Conservation (phyloP, 2,329 filamentous ascomycete genomes). For the Verticillium nonalfalfae region DNA sequence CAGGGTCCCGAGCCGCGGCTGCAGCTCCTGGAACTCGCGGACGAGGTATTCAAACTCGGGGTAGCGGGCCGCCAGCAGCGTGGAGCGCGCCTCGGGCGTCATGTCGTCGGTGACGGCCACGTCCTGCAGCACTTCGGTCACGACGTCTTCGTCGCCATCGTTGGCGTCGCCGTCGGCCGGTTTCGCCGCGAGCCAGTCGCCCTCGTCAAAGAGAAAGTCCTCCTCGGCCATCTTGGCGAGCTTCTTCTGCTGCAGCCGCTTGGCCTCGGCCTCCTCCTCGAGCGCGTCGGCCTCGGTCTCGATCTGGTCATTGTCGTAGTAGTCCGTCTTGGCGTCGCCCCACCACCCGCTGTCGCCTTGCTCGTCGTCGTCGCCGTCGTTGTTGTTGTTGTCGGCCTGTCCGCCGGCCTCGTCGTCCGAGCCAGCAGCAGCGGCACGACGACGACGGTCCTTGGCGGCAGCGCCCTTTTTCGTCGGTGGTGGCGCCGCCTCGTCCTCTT, state of each 20-base stretch:
- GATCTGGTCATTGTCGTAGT: slow-evolving; percentile 80
- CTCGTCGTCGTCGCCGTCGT: slow-evolving; percentile 48
- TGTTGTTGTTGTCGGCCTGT: slow-evolving; percentile 46
- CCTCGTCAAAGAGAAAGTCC: slow-evolving; percentile 89
- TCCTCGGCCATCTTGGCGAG: slow-evolving; percentile 81
- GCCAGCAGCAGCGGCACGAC: slow-evolving; percentile 29
- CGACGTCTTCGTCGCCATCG: slow-evolving; percentile 50
- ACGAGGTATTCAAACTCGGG: slow-evolving; percentile 87
- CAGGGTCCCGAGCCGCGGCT: slow-evolving; percentile 55
- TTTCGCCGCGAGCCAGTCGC: slow-evolving; percentile 67
- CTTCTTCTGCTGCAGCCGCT: slow-evolving; percentile 84
- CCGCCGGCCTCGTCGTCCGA: slow-evolving; percentile 53
- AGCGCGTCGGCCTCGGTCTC: slow-evolving; percentile 64
- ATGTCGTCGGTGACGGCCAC: slow-evolving; percentile 76
- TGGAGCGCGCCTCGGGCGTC: slow-evolving; percentile 65
- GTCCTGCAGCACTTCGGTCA: slow-evolving; percentile 83
- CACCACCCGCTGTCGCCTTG: slow-evolving; percentile 65
- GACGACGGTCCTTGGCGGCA: slow-evolving; percentile 40
- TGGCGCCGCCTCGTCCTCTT: slow-evolving; percentile 33
- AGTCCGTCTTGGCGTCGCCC: slow-evolving; percentile 83
- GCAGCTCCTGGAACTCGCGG: slow-evolving; percentile 70
- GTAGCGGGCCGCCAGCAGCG: slow-evolving; percentile 73
- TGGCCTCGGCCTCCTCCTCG: slow-evolving; percentile 88
- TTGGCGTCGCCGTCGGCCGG: slow-evolving; percentile 16
- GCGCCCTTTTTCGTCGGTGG: slow-evolving; percentile 3